These are phyloP conservation scores for Colletotrichum kahawae DNA, from an alignment of 2,329 filamentous ascomycete genomes.

Conservation along the genomic window DNA sequence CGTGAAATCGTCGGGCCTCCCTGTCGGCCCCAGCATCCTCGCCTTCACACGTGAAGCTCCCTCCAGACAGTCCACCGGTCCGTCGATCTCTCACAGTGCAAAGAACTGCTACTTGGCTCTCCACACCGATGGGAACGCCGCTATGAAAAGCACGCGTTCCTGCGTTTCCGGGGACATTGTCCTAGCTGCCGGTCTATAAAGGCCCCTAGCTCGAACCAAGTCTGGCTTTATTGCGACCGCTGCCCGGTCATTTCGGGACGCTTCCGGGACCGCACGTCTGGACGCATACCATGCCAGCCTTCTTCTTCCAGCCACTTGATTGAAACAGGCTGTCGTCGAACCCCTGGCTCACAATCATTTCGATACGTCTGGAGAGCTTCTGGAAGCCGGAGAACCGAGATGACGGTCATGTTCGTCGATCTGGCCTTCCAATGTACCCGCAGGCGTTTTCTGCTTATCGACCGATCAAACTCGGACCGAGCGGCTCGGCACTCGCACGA, in stretches of 20 bases:
- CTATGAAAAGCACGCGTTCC: background rate
- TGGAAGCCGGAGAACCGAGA: background rate
- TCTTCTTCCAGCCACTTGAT: background rate
- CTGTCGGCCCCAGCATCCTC: slow-evolving; percentile 6
- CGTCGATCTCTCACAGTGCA: background rate
- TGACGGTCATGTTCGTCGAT: background rate
- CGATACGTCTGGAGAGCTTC: background rate
- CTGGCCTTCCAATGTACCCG: background rate
- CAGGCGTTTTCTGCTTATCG: background rate
- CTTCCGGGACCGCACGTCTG: background rate
- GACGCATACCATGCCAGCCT: background rate
- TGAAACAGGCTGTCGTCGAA: background rate
- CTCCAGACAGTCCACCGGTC: background rate
- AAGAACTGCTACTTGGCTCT: background rate
- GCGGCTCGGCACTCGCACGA: background rate
- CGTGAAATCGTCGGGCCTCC: background rate
- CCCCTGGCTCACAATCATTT: background rate
- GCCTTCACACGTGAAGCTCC: slow-evolving; percentile 1
- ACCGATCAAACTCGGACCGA: background rate
- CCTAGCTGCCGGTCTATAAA: background rate
- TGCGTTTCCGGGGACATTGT: background rate
- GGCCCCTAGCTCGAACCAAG: background rate
- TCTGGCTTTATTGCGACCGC: background rate
- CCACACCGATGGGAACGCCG: background rate
- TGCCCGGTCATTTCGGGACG: slow-evolving; percentile 2